Base-by-base conservation (phyloP, 2,329 filamentous ascomycete genomes). In the Cercospora brassicicola region DNA sequence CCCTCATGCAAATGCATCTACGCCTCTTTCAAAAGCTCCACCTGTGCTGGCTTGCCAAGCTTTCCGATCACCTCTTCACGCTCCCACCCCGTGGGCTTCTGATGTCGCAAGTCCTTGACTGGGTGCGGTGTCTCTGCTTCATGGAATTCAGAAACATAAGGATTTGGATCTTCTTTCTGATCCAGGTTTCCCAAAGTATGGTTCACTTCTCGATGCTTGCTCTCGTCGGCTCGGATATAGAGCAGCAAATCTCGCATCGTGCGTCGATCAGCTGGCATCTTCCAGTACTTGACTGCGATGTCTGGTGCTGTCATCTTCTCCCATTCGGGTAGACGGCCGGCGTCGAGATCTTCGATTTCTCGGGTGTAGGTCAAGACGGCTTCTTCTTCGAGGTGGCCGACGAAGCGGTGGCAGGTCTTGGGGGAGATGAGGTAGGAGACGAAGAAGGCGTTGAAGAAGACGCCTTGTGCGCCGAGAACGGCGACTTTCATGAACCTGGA, bases 381-480 rank as follows among this genome's bases (percentile, higher is more conserved):
- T 80, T 99, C 95, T 79, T 99, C 95, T 80, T 99, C 95, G 11
- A 99, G 88, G 75, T 98, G 98, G 1, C 94, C 95, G 63, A 98
- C 94, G 79, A 99, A 98, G 55, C 95, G 90, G 80, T 99, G 95
- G 76, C 92, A 94, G 71, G 92, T 94, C 69, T 90, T 89, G 6
- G 95, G 94, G 1, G 90, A 93, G 68, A 97, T 76, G 36, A 99
- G 88, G 81, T 98, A 98, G 57, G 90, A 86, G 70, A 97, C 68
- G 85, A 99, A 98, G 78, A 98, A 88, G 71, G 89, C 87, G 81
- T 99, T 99, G 87, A 96, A 97, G 85, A 96, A 98, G 74, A 98
- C 92, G 45, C 94, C 95, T 79, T 98, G 94, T 0, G 94, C 94
- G 10, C 90, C 93, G 45, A 98, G 87, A 65, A 98, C 93, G 88